Conservation (phyloP, 2,329 filamentous ascomycete genomes). For the Trichoderma brevicompactum region DNA sequence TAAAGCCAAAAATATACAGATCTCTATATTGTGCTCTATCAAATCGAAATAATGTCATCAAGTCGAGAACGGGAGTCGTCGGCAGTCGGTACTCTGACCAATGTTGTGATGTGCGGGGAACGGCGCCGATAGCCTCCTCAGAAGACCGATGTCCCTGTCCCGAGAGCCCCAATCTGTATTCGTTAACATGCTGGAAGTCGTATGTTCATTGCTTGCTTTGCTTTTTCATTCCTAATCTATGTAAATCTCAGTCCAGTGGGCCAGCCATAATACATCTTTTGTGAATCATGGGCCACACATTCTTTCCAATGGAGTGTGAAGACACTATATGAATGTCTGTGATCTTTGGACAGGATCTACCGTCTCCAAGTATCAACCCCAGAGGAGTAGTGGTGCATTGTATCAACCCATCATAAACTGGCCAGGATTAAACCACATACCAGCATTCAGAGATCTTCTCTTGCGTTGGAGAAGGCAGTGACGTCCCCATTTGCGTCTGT, state of each 20-base stretch:
- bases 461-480: slow-evolving; percentile 80
- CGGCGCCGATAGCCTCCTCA: slow-evolving; percentile 16
- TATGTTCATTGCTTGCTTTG: not conserved
- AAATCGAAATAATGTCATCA: not conserved
- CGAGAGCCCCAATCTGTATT: not conserved
- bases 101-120: not conserved
- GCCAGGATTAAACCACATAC: slow-evolving; percentile 16
- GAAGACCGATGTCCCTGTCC: not conserved
- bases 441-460: slow-evolving; percentile 27
- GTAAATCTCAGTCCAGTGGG: not conserved
- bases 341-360: not conserved
- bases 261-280: not conserved
- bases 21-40: not conserved
- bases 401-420: slow-evolving; percentile 29
- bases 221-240: not conserved
- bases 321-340: not conserved
- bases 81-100: slow-evolving; percentile 1
- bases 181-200: not conserved
- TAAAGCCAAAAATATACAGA: not conserved
- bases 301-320: not conserved
- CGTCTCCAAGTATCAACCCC: not conserved
- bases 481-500: slow-evolving; percentile 78
- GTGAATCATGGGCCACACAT: not conserved
- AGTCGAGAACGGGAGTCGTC: not conserved
- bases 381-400: not conserved